phyloP scores from a whole-genome alignment of 176 grass and related monocot species.

The Chrysopogon serrulatus region DNA sequence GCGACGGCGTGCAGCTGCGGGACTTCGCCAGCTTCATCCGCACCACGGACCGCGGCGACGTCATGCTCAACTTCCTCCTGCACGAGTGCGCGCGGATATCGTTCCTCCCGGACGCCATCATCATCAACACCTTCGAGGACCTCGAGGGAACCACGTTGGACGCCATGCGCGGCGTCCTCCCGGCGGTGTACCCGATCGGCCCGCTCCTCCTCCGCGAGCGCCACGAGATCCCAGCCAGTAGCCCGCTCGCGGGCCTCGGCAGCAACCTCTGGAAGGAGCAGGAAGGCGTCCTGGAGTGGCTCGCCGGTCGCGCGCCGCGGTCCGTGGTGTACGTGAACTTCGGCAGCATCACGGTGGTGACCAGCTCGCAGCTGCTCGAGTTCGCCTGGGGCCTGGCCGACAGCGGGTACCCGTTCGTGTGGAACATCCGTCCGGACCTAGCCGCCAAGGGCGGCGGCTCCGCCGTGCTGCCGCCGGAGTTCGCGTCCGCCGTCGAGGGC shows the following conservation, averaged over 20 bases:
- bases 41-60: constrained; percentile 41
- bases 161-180: constrained; percentile 21
- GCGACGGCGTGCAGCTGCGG: constrained; percentile 24
- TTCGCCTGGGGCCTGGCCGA: constrained; percentile 68
- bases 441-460: constrained; percentile 24
- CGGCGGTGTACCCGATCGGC: constrained; percentile 39
- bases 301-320: neutral
- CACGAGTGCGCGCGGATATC: constrained; percentile 22
- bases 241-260: neutral
- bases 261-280: constrained; percentile 71
- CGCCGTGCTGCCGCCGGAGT: constrained; percentile 33
- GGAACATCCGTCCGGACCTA: constrained; percentile 57
- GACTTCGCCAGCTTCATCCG: constrained; percentile 64
- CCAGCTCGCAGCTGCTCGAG: constrained; percentile 32
- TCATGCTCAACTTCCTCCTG: constrained; percentile 44
- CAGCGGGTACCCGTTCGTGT: constrained; percentile 52
- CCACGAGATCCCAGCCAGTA: neutral
- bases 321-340: constrained; percentile 76
- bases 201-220: constrained; percentile 34
- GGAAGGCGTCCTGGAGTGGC: constrained; percentile 34
- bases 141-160: constrained; percentile 30
- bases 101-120: constrained; percentile 24
- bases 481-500: constrained; percentile 18
- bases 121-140: constrained; percentile 47
- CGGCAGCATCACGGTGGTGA: constrained; percentile 63